Base-by-base conservation (phyloP, 805 yeast genomes). In the Kluyveromyces wickerhamii region DNA sequence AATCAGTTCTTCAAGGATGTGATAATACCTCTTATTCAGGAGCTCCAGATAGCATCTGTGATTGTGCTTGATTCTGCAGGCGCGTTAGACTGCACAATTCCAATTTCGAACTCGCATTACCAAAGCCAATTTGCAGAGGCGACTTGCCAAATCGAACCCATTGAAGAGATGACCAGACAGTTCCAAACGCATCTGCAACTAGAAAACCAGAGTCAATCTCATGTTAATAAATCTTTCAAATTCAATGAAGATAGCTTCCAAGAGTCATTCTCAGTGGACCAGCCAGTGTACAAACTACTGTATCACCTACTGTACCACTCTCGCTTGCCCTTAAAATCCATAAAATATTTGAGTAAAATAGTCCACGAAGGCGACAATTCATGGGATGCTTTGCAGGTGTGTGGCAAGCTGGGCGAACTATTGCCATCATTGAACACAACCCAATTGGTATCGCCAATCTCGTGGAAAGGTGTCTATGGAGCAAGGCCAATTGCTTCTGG, bases 281-380 rank as follows among this genome's bases (percentile, higher is more conserved):
- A 54, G 38, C 49, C 43, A 27, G 42, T 51, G 12, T 57, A 48
- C 29, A 54, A 57, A 33, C 38, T 47, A 10, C 40, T 49, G 6
- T 54, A 48, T 35, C 60, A 57, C 42, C 22, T 56, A 13, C 33
- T 54, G 15, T 51, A 48, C 29, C 36, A 45, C 9, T 31, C 37
- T 13, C 32, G 26, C 4, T 21, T 29, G 2, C 26, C 30, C 13
- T 51, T 34, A 25, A 35, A 47, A 15, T 48, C 49, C 7, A 52
- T 66, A 14, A 54, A 49, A n/a, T 68, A 71, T 4, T 41, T 72
- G n/a, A 71, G 73, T 8, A 64, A 73, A 12, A 77, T 69, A 52
- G 94, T 80, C 1, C 86, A 84, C 56, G 96, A 88, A 54, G 96
- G 97, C 21, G 96, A 88, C 56, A 89, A 89, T 54, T 71, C 78